phyloP scores from a whole-genome alignment of 1,139 yeast genomes.

The Nakaseomyces glabratus region DNA sequence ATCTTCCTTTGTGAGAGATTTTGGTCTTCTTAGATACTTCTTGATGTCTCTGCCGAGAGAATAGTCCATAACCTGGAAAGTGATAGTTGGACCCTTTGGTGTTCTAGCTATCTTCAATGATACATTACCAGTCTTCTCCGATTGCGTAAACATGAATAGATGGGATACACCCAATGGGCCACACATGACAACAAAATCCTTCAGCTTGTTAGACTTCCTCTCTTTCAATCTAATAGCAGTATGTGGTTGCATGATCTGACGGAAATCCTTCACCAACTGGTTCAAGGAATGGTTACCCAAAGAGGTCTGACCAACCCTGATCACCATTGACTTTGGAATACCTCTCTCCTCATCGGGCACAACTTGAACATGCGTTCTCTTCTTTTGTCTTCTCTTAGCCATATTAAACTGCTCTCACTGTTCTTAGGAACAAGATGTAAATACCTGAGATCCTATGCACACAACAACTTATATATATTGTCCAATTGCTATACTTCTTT shows the following conservation, averaged over 20 bases:
- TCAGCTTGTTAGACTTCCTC: conserved; percentile 74
- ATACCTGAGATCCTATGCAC: too few species aligned
- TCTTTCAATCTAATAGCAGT: conserved; percentile 86
- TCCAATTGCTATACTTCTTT: too few species aligned
- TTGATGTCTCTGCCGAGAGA: conserved; percentile 80
- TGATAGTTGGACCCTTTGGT: conserved; percentile 91
- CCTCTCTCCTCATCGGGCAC: conserved; percentile 56
- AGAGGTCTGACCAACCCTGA: conserved; percentile 66
- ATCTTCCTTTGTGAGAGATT: conserved; percentile 58
- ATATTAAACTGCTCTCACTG: too few species aligned
- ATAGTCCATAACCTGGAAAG: conserved; percentile 68
- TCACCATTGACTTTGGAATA: conserved; percentile 88
- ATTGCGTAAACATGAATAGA: conserved; percentile 76
- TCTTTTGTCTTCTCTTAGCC: conserved; percentile 8
- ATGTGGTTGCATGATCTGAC: conserved; percentile 92
- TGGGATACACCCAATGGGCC: conserved; percentile 94
- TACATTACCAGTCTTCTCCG: conserved; percentile 67
- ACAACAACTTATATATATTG: too few species aligned
- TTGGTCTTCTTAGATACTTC: conserved; percentile 58
- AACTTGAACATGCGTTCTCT: conserved; percentile 50
- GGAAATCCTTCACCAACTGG: conserved; percentile 77
- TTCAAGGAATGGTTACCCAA: conserved; percentile 71
- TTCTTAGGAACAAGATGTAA: too few species aligned
- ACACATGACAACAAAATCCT: conserved; percentile 91
- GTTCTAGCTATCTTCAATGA: conserved; percentile 76